Base-by-base conservation (phyloP, 148 eudicot genomes). In the Drosera capensis region DNA sequence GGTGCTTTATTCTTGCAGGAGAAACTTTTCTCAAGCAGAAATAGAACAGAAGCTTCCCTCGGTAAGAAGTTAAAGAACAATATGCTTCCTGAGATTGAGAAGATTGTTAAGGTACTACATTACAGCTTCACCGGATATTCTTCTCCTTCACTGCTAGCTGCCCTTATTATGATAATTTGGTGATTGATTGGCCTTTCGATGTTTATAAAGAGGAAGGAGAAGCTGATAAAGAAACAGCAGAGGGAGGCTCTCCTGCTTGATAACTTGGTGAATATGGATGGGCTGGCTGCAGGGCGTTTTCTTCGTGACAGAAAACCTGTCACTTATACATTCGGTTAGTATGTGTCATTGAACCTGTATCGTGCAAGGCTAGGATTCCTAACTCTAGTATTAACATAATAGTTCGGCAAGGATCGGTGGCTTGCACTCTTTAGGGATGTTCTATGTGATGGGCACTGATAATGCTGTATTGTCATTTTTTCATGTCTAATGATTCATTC, bases 221-320 rank as follows among this genome's bases (percentile, higher is more conserved):
- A 57, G 60, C 40, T 69, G 70, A 55, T 90, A 60, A 90, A 78
- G 49, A 90, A 90, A 64, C 97, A 90, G 46, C 97, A 90, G 25
- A 65, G 97, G 56, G 70, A 80, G 71, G 95, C 95, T 60, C 79
- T 90, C 55, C 74, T 84, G 61, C 93, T 90, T 43, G 87, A 84
- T 70, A 78, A 46, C 55, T 69, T 63, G 62, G 68, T 77, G 20
- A 49, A 34, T 17, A 63, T 80, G 71, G 87, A 90, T 67, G 97
- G 82, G 34, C 57, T 84, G 59, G 80, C 42, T 59, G 68, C 71
- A 46, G 97, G 97, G 24, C 92, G 95, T 34, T 80, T 95, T 23
- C 87, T 84, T 46, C 97, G 95, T 60, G 97, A 73, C 54, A 71
- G 97, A 61, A 90, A 90, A 59, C 87, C 79, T 49, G 93, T 90